Percentiles rank a stretch among this genome's conserved stretches.
These are phyloP conservation scores for Xylariaceae sp. DNA, from an alignment of 2,329 filamentous ascomycete species.

Conservation along the genomic window DNA sequence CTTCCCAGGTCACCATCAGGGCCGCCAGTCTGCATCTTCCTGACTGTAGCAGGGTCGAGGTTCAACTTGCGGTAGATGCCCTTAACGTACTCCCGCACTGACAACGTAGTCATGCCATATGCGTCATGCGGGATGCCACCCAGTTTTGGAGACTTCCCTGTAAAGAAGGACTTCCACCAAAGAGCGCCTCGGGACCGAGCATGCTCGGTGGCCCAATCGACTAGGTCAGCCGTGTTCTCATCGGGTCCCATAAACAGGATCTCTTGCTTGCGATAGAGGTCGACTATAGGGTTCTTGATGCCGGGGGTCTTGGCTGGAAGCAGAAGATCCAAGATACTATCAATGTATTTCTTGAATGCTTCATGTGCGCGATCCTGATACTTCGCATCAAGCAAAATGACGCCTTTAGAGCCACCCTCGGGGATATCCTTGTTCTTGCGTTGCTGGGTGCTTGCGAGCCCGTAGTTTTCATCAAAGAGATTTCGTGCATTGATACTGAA, in stretches of 20 bases:
- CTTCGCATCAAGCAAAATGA: constrained; percentile 90
- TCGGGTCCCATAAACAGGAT: constrained; percentile 99
- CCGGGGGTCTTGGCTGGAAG: constrained; percentile 89
- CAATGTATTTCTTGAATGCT: constrained; percentile 99
- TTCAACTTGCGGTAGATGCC: constrained; percentile 97
- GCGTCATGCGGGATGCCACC: constrained; percentile 95
- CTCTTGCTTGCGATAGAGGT: constrained; percentile 92
- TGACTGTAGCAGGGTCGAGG: constrained; percentile 82
- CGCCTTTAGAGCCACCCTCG: constrained; percentile 96
- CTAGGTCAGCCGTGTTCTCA: constrained; percentile 96
- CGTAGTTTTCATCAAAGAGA: constrained; percentile 98
- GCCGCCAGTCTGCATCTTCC: constrained; percentile 96
- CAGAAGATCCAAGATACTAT: constrained; percentile 94
- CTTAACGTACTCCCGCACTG: constrained; percentile 92
- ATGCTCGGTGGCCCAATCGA: constrained; percentile 98
- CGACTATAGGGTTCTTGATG: constrained; percentile 98
- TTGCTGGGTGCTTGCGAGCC: constrained; percentile 96
- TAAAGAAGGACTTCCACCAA: constrained; percentile 99
- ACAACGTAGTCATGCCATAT: constrained; percentile 98
- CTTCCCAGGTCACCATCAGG: constrained; percentile 96
- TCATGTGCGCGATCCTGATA: constrained; percentile 92
- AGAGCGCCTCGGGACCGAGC: constrained; percentile 85
- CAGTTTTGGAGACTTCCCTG: constrained; percentile 93
- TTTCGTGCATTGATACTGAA: constrained; percentile 96
- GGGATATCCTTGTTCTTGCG: constrained; percentile 99